phyloP scores from a whole-genome alignment of 768 basidiomycete genomes.

The Dentipellis fragilis region DNA sequence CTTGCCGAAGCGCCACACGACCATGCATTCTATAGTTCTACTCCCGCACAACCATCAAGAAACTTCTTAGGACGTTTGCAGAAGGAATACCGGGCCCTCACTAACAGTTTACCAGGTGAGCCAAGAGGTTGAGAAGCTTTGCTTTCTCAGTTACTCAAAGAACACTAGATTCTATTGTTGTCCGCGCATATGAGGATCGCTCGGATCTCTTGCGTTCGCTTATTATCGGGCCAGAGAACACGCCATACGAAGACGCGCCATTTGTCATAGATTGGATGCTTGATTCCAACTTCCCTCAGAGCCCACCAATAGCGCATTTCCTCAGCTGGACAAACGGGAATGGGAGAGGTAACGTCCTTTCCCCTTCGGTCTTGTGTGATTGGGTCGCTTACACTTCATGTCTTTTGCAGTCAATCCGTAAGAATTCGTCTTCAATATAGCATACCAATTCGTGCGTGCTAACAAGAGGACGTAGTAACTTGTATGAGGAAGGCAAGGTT shows the following conservation, averaged over 20 bases:
- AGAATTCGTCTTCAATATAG: conserved; percentile 20
- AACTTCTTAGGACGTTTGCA: conserved; percentile 65
- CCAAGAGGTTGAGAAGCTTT: not conserved
- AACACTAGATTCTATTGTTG: conserved; percentile 67
- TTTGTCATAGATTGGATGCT: conserved; percentile 94
- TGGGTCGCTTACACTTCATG: not conserved
- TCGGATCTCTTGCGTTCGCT: conserved; percentile 78
- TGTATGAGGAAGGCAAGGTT: conserved; percentile 94
- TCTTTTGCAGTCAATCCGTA: conserved; percentile 59
- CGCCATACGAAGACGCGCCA: conserved; percentile 91
- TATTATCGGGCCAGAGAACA: conserved; percentile 89
- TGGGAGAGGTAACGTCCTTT: conserved; percentile 53
- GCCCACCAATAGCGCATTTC: conserved; percentile 83
- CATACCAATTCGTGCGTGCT: not conserved
- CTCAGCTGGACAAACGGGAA: conserved; percentile 92
- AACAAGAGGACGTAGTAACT: conserved; percentile 39
- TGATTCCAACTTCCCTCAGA: conserved; percentile 74
- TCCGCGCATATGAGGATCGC: conserved; percentile 86
- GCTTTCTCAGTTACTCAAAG: too few relatives aligned
- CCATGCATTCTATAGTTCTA: conserved; percentile 66
- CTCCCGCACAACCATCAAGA: conserved; percentile 57
- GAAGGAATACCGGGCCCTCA: conserved; percentile 76
- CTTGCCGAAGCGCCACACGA: conserved; percentile 67
- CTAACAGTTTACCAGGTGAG: conserved; percentile 74
- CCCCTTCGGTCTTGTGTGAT: not conserved